Base-by-base conservation (phyloP, 139 green algal genomes). In the Spirogloea muscicola region DNA sequence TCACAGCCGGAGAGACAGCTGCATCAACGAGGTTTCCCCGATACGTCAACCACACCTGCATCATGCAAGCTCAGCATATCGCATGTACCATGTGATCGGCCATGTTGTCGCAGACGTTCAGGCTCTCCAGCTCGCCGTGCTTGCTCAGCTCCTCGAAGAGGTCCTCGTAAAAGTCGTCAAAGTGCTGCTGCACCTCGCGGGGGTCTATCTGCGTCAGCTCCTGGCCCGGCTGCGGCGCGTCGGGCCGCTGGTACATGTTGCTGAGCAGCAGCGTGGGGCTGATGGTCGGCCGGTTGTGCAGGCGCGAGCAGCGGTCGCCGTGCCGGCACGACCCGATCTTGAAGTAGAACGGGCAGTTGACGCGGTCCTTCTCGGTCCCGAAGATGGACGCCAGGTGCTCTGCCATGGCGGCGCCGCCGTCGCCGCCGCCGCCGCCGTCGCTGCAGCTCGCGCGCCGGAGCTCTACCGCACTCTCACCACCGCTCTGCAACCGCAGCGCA, bases 81-180 rank as follows among this genome's bases (percentile, higher is more conserved):
- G n/a, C n/a, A n/a, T n/a, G n/a, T 2, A 96, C 90, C 89, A 99
- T 93, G 81, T 99, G 94, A 76, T 99, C 94, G 0, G 91, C 89
- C 52, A 96, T 68, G 85, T 99, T 99, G 82, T 98, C 94, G 78
- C 94, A 98, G 2, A 99, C 89, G 68, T 97, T 96, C 31, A 98
- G 66, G 79, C 93, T 91, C 74, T 99, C 94, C 25, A 99, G 80
- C 79, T 97, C 89, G 1, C 94, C 94, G 58, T 88, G 92, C 79
- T 91, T 83, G 13, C 86, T 87, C 52, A 99, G 82, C 86, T 98
- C 94, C 80, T 96, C 88, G 75, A 97, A 98, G 3, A 99, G 84
- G 79, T 99, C 94, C 77, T 99, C 94, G 70, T 96, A 98, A 58
- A 98, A 99, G 43, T 96, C 94, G 88, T 82, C 93, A 51, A 92